A percentile compares a stretch with the other conserved stretches of the same genome.
These are phyloP conservation scores for Wickerhamiella alocasiicola DNA, from an alignment of 805 yeast genomes.

Conservation along the genomic window DNA sequence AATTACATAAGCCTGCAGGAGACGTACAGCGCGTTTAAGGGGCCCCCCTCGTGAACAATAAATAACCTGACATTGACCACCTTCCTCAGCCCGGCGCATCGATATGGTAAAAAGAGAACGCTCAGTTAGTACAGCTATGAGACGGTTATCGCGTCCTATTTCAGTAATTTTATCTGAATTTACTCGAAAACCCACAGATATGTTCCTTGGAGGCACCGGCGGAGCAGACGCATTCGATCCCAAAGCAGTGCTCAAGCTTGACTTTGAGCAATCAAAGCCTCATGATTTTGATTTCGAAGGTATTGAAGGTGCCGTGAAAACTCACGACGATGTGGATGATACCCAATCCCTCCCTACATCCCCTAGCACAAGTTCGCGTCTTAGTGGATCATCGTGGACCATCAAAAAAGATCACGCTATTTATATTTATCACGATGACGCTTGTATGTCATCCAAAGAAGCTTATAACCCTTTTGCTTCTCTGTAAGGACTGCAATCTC, in stretches of 20 bases:
- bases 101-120: slow-evolving; percentile 6
- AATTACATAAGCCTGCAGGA: too few species aligned
- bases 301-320: neutral
- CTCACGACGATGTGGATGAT: neutral
- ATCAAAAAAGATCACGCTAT: slow-evolving; percentile 3
- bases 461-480: slow-evolving; percentile 7
- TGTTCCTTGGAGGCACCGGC: neutral
- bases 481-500: too few species aligned
- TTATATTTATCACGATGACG: slow-evolving; percentile 9
- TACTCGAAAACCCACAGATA: neutral
- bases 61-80: too few species aligned
- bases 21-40: too few species aligned
- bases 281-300: slow-evolving; percentile 4
- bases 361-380: slow-evolving; percentile 1
- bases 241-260: slow-evolving; percentile 1
- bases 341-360: neutral
- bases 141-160: slow-evolving; percentile 7
- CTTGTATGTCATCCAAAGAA: slow-evolving; percentile 2
- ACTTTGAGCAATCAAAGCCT: neutral
- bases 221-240: slow-evolving; percentile 2
- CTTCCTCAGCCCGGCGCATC: too few species aligned
- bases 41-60: too few species aligned
- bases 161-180: slow-evolving; percentile 8
- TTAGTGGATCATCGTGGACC: slow-evolving; percentile 7
- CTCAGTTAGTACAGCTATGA: slow-evolving; percentile 4